Percentiles rank a stretch among this genome's conserved stretches.
phyloP scores from a whole-genome alignment of 257 asterid genomes.

The Lycium ferocissimum region DNA sequence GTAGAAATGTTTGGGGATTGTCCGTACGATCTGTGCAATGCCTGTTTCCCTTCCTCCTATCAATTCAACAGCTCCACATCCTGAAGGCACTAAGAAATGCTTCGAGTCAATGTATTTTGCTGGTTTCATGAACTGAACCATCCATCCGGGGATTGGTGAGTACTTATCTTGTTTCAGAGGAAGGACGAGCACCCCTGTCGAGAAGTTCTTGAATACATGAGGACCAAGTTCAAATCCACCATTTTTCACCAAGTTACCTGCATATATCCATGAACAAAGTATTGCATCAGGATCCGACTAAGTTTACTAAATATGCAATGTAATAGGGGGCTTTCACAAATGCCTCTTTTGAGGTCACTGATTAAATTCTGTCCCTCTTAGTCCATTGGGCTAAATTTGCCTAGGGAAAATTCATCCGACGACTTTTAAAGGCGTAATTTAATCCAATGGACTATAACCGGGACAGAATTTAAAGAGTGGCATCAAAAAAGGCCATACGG shows the following conservation, averaged over 20 bases:
- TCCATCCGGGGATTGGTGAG: conserved; percentile 85
- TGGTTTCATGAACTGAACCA: conserved; percentile 64
- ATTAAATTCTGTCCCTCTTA: not conserved
- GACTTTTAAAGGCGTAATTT: not conserved
- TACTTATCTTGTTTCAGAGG: conserved; percentile 60
- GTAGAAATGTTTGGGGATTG: conserved; percentile 52
- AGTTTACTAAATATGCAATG: not conserved
- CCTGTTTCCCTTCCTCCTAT: conserved; percentile 86
- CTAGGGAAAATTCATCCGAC: not conserved
- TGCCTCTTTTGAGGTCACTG: not conserved
- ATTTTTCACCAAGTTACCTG: conserved; percentile 73
- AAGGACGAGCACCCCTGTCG: conserved; percentile 73
- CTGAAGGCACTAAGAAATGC: conserved; percentile 69
- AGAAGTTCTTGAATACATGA: conserved; percentile 75
- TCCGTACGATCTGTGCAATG: conserved; percentile 63
- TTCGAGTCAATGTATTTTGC: conserved; percentile 71
- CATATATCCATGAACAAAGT: conserved; percentile 7
- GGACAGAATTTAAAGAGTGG: not conserved
- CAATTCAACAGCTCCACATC: conserved; percentile 68
- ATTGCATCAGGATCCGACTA: not conserved
- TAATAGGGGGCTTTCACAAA: not conserved
- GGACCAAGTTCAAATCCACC: conserved; percentile 84
- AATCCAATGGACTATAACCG: not conserved
- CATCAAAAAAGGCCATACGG: not conserved
- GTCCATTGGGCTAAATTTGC: not conserved